phyloP scores from a whole-genome alignment of 768 basidiomycete species.

The Rhodotorula sphaerocarpa region DNA sequence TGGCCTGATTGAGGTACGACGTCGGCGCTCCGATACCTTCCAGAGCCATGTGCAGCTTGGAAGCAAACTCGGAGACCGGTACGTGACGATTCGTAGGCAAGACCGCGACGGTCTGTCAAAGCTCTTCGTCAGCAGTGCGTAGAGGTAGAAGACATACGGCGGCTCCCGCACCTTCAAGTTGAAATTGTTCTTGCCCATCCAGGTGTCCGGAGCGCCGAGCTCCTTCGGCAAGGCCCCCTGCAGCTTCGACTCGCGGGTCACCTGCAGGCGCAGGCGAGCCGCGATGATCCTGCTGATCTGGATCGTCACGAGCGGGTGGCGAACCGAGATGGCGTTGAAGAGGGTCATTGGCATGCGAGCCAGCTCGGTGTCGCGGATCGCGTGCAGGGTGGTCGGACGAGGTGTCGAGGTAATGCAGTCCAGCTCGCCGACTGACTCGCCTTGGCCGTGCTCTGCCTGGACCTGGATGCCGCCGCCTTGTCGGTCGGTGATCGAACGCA shows the following conservation, averaged over 20 bases:
- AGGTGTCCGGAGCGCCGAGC: slow-evolving; percentile 39
- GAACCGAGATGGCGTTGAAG: slow-evolving; percentile 74
- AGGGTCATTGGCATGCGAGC: slow-evolving; percentile 94
- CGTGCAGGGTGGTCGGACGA: slow-evolving; percentile 83
- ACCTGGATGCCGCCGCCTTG: slow-evolving; percentile 70
- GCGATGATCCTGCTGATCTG: slow-evolving; percentile 75
- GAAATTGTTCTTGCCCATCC: slow-evolving; percentile 66
- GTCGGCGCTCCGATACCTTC: slow-evolving; percentile 92
- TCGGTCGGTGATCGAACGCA: slow-evolving; percentile 77
- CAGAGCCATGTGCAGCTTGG: slow-evolving; percentile 74
- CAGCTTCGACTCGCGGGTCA: slow-evolving; percentile 44
- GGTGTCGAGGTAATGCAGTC: slow-evolving; percentile 90
- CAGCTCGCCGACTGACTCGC: slow-evolving; percentile 91
- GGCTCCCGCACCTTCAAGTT: slow-evolving; percentile 57
- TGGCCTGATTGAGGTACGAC: slow-evolving; percentile 84
- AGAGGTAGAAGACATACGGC: too few relatives aligned
- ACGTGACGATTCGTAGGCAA: slow-evolving; percentile 78
- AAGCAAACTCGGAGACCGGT: slow-evolving; percentile 80
- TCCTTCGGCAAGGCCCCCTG: slow-evolving; percentile 14
- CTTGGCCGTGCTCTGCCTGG: slow-evolving; percentile 88
- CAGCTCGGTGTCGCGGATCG: slow-evolving; percentile 94
- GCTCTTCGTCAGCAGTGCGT: too few relatives aligned
- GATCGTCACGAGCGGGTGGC: slow-evolving; percentile 39
- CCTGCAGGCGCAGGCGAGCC: slow-evolving; percentile 74
- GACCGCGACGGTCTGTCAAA: slow-evolving; percentile 78